Percentiles rank a stretch among this genome's conserved stretches.
phyloP scores from a whole-genome alignment of 805 yeast genomes.

The Sugiyamaella boreocaroliniensis region DNA sequence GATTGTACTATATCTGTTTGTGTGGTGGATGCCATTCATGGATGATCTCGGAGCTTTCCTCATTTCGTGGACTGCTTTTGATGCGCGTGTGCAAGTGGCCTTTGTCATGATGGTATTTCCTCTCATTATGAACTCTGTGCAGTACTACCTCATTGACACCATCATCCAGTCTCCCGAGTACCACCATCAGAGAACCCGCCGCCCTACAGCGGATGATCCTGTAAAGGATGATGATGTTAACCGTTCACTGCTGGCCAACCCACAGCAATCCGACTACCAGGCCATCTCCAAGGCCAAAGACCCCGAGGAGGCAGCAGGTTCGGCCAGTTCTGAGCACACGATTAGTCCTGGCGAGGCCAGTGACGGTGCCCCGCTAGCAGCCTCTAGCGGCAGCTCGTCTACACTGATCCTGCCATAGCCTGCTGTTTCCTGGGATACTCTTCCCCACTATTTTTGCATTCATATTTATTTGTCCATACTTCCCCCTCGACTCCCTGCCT shows the following conservation, averaged over 20 bases:
- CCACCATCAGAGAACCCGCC: background rate
- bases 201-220: background rate
- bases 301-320: background rate
- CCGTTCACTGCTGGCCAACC: background rate
- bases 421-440: background rate
- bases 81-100: conserved; percentile 76
- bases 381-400: background rate
- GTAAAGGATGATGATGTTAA: background rate
- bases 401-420: background rate
- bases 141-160: conserved; percentile 52
- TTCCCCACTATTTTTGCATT: background rate
- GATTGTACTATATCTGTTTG: conserved; percentile 46
- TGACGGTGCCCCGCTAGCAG: background rate
- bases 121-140: conserved; percentile 39
- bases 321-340: background rate
- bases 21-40: conserved; percentile 57
- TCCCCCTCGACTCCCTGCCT: too few relatives aligned
- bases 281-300: background rate
- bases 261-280: background rate
- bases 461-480: too few relatives aligned
- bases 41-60: conserved; percentile 67
- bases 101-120: conserved; percentile 67
- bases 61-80: conserved; percentile 74
- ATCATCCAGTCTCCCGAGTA: conserved; percentile 43
- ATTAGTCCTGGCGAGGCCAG: background rate